Evolutionary conservation across 306 rosid species (phyloP).

Genomic region (Arachis hypogaea): DNA sequence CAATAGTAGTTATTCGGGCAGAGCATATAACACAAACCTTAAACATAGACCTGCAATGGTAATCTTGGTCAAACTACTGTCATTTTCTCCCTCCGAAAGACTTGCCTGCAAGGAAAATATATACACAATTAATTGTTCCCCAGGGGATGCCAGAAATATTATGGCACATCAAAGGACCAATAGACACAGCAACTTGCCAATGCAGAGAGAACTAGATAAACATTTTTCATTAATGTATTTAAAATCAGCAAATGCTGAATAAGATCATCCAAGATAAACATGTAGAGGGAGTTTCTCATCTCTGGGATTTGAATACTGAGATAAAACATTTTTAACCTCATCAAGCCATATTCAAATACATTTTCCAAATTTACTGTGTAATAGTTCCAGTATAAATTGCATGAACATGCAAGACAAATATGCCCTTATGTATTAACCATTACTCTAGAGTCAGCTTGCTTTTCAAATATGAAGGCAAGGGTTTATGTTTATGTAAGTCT

Average conservation of each 20-base stretch:
- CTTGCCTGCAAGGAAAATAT: conserved; percentile 63
- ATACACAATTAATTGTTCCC: conserved; percentile 34
- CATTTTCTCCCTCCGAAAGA: conserved; percentile 69
- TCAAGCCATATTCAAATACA: too few species aligned
- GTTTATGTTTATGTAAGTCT: neutral
- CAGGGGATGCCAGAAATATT: conserved; percentile 6
- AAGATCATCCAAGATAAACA: conserved; percentile 19
- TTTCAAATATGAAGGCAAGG: neutral
- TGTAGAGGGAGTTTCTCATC: neutral
- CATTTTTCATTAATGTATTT: conserved; percentile 19
- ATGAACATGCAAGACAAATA: too few species aligned
- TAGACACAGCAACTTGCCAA: conserved; percentile 10
- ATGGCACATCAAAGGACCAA: conserved; percentile 23
- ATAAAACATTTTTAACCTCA: too few species aligned
- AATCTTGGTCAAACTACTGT: conserved; percentile 72
- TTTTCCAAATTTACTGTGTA: too few species aligned
- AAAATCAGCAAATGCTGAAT: conserved; percentile 18
- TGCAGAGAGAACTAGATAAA: conserved; percentile 28
- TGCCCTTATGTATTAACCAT: too few species aligned
- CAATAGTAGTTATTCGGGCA: neutral
- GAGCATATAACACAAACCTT: conserved; percentile 54
- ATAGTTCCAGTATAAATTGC: too few species aligned
- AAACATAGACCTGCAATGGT: conserved; percentile 80
- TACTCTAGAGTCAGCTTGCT: neutral
- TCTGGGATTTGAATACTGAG: neutral